A percentile compares a stretch with the other conserved stretches of the same genome.
phyloP scores from a whole-genome alignment of 1,284 basidiomycete species.

The Cryptococcus sp. region DNA sequence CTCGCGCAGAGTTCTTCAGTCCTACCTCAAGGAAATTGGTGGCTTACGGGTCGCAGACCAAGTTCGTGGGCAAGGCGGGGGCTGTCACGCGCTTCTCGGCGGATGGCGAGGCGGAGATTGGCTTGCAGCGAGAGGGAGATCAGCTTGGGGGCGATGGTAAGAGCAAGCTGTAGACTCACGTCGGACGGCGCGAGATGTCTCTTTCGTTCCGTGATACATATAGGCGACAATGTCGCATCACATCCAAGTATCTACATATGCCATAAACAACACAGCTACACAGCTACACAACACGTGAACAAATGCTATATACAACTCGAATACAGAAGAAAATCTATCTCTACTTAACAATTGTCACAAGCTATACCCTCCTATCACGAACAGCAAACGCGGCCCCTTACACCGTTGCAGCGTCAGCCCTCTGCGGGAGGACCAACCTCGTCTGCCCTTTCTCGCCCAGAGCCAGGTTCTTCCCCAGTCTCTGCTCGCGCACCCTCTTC shows the following conservation, averaged over 20 bases:
- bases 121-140: conserved; percentile 3
- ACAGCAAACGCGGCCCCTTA: neutral
- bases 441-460: conserved; percentile 14
- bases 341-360: too few species aligned
- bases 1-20: conserved; percentile 13
- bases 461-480: conserved; percentile 12
- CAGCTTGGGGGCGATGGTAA: neutral
- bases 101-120: conserved; percentile 44
- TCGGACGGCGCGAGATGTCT: neutral
- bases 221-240: neutral
- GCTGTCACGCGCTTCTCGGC: conserved; percentile 30
- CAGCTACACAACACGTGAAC: too few species aligned
- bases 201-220: neutral
- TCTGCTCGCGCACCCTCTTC: conserved; percentile 4
- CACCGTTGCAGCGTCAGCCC: neutral
- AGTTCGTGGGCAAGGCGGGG: conserved; percentile 44
- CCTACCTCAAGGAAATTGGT: conserved; percentile 41
- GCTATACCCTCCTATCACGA: too few species aligned
- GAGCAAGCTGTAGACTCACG: neutral
- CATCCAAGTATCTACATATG: too few species aligned
- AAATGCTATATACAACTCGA: neutral
- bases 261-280: too few species aligned
- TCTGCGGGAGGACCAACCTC: neutral
- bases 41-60: conserved; percentile 53
- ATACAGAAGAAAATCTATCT: neutral